These are phyloP conservation scores for Pezicula rhizophila DNA, from an alignment of 2,329 filamentous ascomycete genomes.

Conservation along the genomic window DNA sequence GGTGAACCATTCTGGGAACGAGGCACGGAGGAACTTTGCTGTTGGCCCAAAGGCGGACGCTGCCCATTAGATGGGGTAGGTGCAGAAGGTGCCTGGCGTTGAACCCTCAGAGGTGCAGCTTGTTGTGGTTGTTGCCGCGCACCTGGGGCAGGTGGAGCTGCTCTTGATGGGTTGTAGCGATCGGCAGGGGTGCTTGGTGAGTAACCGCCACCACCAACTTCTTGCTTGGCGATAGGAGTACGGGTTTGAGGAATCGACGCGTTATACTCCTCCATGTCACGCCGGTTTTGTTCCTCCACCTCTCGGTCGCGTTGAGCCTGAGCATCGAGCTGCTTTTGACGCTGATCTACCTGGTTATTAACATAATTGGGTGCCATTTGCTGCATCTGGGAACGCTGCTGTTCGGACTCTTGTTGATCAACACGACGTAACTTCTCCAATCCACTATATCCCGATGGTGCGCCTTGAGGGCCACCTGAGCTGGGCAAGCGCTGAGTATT, in stretches of 20 bases:
- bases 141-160: conserved; percentile 72
- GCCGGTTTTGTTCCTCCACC: conserved; percentile 60
- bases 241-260: conserved; percentile 79
- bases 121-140: conserved; percentile 43
- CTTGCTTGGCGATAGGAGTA: conserved; percentile 78
- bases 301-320: conserved; percentile 49
- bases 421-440: conserved; percentile 33
- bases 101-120: conserved; percentile 53
- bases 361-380: conserved; percentile 49
- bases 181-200: conserved; percentile 31
- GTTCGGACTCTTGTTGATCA: conserved; percentile 35
- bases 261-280: conserved; percentile 84
- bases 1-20: conserved; percentile 22
- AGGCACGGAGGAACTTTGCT: conserved; percentile 43
- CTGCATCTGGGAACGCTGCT: conserved; percentile 54
- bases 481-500: conserved; percentile 38
- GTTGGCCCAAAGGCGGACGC: conserved; percentile 43
- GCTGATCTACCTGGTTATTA: conserved; percentile 46
- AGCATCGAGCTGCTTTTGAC: conserved; percentile 55
- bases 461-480: conserved; percentile 26
- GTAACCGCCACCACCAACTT: conserved; percentile 63
- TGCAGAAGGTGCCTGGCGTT: conserved; percentile 76
- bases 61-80: conserved; percentile 40
- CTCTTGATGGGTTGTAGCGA: conserved; percentile 80
- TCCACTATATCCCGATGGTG: conserved; percentile 18